phyloP scores from a whole-genome alignment of 2,329 filamentous ascomycete genomes.

The Tolypocladium inflatum region DNA sequence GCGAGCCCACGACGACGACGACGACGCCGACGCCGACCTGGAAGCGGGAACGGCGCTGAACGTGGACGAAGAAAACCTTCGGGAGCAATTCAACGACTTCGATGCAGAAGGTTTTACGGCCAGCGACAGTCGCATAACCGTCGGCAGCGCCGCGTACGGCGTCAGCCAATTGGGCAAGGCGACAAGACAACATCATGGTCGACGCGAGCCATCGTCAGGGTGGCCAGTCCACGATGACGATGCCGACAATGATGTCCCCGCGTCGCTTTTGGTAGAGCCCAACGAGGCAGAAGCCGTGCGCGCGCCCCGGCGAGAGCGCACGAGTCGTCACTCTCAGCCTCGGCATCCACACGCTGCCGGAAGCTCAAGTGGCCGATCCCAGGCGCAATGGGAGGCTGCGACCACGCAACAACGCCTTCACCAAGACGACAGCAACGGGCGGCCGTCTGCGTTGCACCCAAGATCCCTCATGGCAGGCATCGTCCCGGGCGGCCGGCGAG shows the following conservation, averaged over 20 bases:
- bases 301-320: background rate
- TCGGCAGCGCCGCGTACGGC: conserved; percentile 23
- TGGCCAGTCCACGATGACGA: conserved; percentile 35
- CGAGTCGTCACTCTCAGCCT: background rate
- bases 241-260: conserved; percentile 51
- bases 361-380: conserved; percentile 15
- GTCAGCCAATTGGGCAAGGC: conserved; percentile 4
- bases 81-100: conserved; percentile 39
- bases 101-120: conserved; percentile 35
- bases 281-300: conserved; percentile 8
- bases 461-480: conserved; percentile 18
- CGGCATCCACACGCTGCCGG: background rate
- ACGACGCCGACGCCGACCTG: conserved; percentile 27
- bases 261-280: conserved; percentile 51
- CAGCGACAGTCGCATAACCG: conserved; percentile 36
- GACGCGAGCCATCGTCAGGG: conserved; percentile 7
- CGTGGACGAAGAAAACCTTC: conserved; percentile 44
- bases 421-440: conserved; percentile 21
- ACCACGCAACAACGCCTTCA: conserved; percentile 44
- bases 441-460: conserved; percentile 10
- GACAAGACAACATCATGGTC: conserved; percentile 1
- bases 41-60: conserved; percentile 32
- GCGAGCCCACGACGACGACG: conserved; percentile 24
- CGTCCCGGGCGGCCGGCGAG: conserved; percentile 34
- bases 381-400: conserved; percentile 45